Percentiles rank a stretch among this genome's conserved stretches.
These are phyloP conservation scores for Chenopodium album DNA, from an alignment of 148 eudicot species.

Conservation along the genomic window DNA sequence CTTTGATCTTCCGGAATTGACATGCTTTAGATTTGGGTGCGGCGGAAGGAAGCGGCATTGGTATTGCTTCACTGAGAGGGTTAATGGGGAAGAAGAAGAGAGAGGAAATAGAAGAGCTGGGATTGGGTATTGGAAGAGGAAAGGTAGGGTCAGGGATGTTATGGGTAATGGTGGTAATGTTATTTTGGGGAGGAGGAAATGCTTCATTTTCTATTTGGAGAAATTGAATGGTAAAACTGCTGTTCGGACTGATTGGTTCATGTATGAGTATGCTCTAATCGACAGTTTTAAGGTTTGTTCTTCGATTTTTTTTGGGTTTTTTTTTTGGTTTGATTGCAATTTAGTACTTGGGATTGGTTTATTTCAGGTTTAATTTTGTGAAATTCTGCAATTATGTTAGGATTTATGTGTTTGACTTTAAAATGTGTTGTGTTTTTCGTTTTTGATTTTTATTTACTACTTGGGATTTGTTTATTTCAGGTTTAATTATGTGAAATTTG, in stretches of 20 bases:
- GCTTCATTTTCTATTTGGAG: conserved; percentile 45
- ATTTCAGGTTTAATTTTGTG: background rate
- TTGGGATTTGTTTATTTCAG: background rate
- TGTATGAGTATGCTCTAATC: conserved; percentile 59
- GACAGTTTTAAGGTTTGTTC: conserved; percentile 35
- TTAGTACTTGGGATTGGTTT: background rate
- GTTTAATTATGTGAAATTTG: background rate
- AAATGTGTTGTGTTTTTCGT: background rate
- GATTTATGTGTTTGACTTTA: background rate
- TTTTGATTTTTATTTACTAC: background rate
- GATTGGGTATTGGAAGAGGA: conserved; percentile 50
- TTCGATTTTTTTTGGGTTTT: background rate
- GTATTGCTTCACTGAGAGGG: conserved; percentile 42
- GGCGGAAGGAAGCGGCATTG: conserved; percentile 51
- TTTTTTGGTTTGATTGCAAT: too few species aligned
- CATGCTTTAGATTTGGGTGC: conserved; percentile 46
- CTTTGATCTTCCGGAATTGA: conserved; percentile 44
- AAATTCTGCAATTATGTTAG: background rate
- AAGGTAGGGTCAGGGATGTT: conserved; percentile 45
- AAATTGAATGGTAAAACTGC: conserved; percentile 16
- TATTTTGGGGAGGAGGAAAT: conserved; percentile 49
- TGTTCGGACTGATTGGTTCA: conserved; percentile 45
- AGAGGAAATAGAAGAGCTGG: conserved; percentile 30
- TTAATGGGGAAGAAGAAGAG: conserved; percentile 24
- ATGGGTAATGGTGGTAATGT: conserved; percentile 34